phyloP scores from a whole-genome alignment of 148 eudicot species.

The Rhododendron simsii region DNA sequence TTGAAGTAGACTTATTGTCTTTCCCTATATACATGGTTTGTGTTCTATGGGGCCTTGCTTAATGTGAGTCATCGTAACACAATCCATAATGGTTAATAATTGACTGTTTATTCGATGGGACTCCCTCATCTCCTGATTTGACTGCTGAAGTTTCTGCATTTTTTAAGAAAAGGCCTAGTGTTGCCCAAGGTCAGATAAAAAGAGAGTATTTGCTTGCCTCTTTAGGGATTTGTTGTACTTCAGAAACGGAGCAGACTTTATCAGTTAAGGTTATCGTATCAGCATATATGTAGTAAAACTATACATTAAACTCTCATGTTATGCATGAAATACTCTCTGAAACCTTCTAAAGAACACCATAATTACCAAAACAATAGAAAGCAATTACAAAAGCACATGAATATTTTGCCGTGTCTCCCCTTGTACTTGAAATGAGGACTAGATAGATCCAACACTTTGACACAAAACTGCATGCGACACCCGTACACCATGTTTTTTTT shows the following conservation, averaged over 20 bases:
- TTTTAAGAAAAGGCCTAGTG: not conserved
- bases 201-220: not conserved
- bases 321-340: not conserved
- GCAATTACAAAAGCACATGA: not conserved
- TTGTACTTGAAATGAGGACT: not conserved
- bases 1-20: not conserved
- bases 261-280: not conserved
- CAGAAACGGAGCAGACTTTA: not conserved
- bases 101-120: not conserved
- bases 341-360: not conserved
- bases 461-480: not conserved
- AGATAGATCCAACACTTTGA: not conserved
- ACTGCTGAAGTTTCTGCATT: not conserved
- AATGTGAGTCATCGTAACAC: not conserved
- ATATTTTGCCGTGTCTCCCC: not conserved
- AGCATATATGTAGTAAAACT: not conserved
- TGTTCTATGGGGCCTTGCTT: not conserved
- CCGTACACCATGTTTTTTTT: not conserved
- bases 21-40: not conserved
- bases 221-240: not conserved
- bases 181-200: not conserved
- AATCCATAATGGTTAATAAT: not conserved
- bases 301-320: not conserved
- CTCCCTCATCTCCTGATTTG: not conserved
- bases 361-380: not conserved